A percentile compares a stretch with the other conserved stretches of the same genome.
Evolutionary conservation across 2,329 filamentous ascomycete genomes (phyloP).

Genomic region (Alternaria atra): DNA sequence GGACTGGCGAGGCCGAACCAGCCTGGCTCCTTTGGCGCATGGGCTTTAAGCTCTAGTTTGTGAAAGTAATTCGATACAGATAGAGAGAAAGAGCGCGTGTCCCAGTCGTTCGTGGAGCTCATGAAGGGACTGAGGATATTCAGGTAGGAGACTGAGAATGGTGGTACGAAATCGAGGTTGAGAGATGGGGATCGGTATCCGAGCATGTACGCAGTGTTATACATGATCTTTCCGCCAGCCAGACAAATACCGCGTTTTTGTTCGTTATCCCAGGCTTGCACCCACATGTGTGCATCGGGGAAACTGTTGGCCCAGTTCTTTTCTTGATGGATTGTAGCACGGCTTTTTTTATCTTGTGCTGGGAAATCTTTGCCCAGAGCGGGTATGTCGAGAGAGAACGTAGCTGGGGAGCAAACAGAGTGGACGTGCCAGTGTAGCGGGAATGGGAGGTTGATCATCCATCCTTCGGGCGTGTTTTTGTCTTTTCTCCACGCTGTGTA

Average conservation of each 20-base stretch:
- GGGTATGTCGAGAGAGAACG: slow-evolving; percentile 53
- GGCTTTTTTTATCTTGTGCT: slow-evolving; percentile 40
- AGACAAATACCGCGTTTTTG: slow-evolving; percentile 38
- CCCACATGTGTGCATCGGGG: slow-evolving; percentile 54
- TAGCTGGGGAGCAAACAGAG: slow-evolving; percentile 53
- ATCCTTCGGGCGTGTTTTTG: slow-evolving; percentile 55
- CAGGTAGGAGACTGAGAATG: slow-evolving; percentile 50
- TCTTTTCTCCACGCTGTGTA: slow-evolving; percentile 52
- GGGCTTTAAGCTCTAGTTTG: slow-evolving; percentile 54
- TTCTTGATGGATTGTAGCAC: slow-evolving; percentile 58
- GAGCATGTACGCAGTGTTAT: slow-evolving; percentile 56
- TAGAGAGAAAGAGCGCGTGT: slow-evolving; percentile 50
- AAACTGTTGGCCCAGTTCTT: slow-evolving; percentile 62
- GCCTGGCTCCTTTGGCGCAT: slow-evolving; percentile 52
- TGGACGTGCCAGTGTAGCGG: slow-evolving; percentile 64
- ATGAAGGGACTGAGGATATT: slow-evolving; percentile 54
- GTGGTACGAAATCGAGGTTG: slow-evolving; percentile 56
- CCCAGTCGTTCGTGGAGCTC: slow-evolving; percentile 53
- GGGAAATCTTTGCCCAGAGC: slow-evolving; percentile 30
- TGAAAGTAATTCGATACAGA: slow-evolving; percentile 51
- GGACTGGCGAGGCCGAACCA: slow-evolving; percentile 59
- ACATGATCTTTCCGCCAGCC: slow-evolving; percentile 47
- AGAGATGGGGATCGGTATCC: slow-evolving; percentile 54
- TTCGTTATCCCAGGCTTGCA: slow-evolving; percentile 39
- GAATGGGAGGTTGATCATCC: slow-evolving; percentile 57